Evolutionary conservation across 106 monocot genomes (phyloP).

Genomic region (Narthecium ossifragum): DNA sequence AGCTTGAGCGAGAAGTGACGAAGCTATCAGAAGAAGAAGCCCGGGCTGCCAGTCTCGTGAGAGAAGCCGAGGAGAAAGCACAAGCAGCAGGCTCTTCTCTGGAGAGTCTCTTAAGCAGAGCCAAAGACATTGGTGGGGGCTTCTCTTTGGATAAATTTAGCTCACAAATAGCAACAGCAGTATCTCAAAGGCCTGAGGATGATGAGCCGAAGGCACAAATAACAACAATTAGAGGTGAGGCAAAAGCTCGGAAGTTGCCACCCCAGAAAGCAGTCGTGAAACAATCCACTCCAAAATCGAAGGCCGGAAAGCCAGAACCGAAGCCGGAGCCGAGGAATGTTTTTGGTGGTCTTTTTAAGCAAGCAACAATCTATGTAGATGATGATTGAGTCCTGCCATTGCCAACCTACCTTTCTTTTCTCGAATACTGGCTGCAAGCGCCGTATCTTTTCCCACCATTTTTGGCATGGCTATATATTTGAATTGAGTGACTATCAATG

Average conservation of each 20-base stretch:
- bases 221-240: constrained; percentile 64
- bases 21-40: constrained; percentile 32
- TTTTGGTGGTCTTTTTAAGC: constrained; percentile 86
- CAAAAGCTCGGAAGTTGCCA: constrained; percentile 53
- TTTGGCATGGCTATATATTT: no score
- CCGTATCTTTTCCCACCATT: no score
- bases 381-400: constrained; percentile 44
- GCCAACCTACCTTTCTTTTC: no score
- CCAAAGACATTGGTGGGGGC: constrained; percentile 37
- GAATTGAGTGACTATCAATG: no score
- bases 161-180: constrained; percentile 43
- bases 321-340: constrained; percentile 46
- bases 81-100: constrained; percentile 41
- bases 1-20: constrained; percentile 38
- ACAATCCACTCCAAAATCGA: constrained; percentile 18
- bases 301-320: constrained; percentile 16
- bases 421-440: no score
- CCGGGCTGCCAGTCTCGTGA: constrained; percentile 13
- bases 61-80: constrained; percentile 23
- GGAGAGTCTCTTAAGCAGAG: constrained; percentile 39
- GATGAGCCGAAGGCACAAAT: constrained; percentile 35
- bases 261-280: constrained; percentile 56
- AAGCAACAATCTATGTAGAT: constrained; percentile 85
- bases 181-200: constrained; percentile 18
- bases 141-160: constrained; percentile 71